Conservation (phyloP, 192 early-diverging fungal genomes). For the Coemansia asiatica region DNA sequence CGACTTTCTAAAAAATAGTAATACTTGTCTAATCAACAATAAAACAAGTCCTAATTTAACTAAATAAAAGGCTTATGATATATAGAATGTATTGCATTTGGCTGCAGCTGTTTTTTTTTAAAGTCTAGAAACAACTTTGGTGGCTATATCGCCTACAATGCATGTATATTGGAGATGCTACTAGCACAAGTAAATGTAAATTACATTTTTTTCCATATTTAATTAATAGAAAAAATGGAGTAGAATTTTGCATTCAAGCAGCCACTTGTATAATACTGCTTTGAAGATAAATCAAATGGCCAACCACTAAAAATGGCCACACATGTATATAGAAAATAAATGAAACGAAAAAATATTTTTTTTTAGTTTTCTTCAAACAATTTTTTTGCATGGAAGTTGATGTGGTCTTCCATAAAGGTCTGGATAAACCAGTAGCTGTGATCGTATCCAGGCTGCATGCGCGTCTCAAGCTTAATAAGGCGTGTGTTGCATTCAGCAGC, state of each 20-base stretch:
- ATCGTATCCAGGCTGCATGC: conserved; percentile 79
- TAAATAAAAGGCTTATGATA: background rate
- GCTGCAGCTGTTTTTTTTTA: background rate
- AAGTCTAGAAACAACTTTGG: background rate
- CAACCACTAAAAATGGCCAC: no score
- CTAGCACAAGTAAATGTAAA: background rate
- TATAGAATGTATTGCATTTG: background rate
- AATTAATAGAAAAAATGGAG: background rate
- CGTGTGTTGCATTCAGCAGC: conserved; percentile 47
- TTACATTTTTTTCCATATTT: background rate
- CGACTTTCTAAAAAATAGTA: no score
- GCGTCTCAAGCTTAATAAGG: conserved; percentile 58
- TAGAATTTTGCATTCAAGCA: no score
- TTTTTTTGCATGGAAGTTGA: conserved; percentile 69
- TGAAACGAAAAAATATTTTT: no score
- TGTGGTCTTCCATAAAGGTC: conserved; percentile 76
- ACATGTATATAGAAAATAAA: no score
- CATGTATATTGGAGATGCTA: conserved; percentile 3
- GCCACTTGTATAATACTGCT: no score
- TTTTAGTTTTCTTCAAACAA: conserved; percentile 9
- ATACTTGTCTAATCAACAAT: no score
- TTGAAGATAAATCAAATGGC: no score
- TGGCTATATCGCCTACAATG: conserved; percentile 10
- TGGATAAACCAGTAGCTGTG: conserved; percentile 86
- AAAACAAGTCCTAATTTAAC: background rate